These are phyloP conservation scores for Tirmania nivea DNA, from an alignment of 495 filamentous ascomycete genomes.

Conservation along the genomic window DNA sequence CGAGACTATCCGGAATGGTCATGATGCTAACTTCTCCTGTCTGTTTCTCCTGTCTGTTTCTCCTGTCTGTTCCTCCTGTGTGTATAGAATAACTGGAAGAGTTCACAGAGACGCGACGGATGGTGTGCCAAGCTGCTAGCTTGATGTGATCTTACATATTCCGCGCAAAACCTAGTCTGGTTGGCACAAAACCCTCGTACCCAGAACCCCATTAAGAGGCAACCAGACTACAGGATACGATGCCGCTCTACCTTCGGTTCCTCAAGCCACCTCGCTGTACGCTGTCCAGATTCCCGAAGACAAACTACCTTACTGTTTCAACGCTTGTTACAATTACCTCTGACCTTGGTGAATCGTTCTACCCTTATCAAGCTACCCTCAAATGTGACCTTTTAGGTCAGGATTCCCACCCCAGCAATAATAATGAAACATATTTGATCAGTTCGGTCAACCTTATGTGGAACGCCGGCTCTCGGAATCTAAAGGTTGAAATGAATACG, in stretches of 20 bases:
- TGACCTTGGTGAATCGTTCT: slow-evolving; percentile 71
- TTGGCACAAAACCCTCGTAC: too few species aligned
- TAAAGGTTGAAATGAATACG: too few species aligned
- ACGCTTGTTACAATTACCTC: slow-evolving; percentile 65
- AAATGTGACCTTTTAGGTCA: slow-evolving; percentile 2
- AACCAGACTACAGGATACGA: neutral
- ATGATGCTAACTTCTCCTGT: slow-evolving; percentile 16
- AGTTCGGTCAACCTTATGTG: too few species aligned
- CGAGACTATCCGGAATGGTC: slow-evolving; percentile 33
- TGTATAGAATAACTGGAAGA: too few species aligned
- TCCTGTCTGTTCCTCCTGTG: too few species aligned
- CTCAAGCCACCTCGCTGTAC: slow-evolving; percentile 38
- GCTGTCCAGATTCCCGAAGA: slow-evolving; percentile 22
- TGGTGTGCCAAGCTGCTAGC: too few species aligned
- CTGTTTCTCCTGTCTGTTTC: neutral
- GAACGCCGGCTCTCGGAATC: too few species aligned
- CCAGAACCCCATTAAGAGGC: too few species aligned
- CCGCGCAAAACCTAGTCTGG: too few species aligned
- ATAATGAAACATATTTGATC: neutral
- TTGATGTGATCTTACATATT: too few species aligned
- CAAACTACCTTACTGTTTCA: slow-evolving; percentile 15
- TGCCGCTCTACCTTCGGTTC: slow-evolving; percentile 41
- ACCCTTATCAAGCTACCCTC: slow-evolving; percentile 16
- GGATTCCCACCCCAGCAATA: slow-evolving; percentile 3
- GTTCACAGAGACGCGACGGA: too few species aligned